Evolutionary conservation across 352 stramenopile species (phyloP).

Genomic region (Chrysophaeum taylorii): DNA sequence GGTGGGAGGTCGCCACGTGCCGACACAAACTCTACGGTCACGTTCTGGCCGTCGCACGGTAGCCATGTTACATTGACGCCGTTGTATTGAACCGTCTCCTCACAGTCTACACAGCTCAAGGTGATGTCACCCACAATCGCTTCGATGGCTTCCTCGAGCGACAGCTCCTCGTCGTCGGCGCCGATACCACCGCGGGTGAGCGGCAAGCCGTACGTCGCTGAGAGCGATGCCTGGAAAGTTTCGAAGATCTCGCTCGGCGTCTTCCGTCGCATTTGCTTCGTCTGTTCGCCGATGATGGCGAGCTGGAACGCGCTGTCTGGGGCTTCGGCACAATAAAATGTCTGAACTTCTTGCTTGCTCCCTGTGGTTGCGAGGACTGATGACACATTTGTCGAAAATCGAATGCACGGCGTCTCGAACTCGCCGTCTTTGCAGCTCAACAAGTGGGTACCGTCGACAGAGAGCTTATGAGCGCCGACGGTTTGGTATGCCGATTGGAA

Average conservation of each 20-base stretch:
- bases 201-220: not conserved
- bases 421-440: constrained; percentile 38
- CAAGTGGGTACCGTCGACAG: constrained; percentile 41
- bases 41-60: constrained; percentile 29
- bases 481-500: constrained; percentile 28
- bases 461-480: constrained; percentile 41
- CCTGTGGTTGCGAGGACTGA: constrained; percentile 21
- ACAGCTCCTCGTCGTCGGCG: constrained; percentile 20
- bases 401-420: constrained; percentile 26
- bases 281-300: constrained; percentile 39
- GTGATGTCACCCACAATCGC: constrained; percentile 36
- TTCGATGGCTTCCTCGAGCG: constrained; percentile 37
- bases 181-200: constrained; percentile 2
- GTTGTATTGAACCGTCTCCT: not conserved
- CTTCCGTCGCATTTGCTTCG: constrained; percentile 22
- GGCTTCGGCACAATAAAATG: constrained; percentile 18
- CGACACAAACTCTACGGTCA: constrained; percentile 41
- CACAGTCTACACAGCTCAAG: constrained; percentile 23
- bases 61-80: constrained; percentile 7
- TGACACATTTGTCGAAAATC: constrained; percentile 24
- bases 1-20: constrained; percentile 43
- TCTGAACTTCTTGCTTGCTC: constrained; percentile 25
- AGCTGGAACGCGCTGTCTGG: constrained; percentile 35
- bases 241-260: not conserved
- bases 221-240: not conserved